Percentiles rank a stretch among this genome's conserved stretches.
Conservation (phyloP, 495 filamentous ascomycete species). For the Immersiella caudata region DNA sequence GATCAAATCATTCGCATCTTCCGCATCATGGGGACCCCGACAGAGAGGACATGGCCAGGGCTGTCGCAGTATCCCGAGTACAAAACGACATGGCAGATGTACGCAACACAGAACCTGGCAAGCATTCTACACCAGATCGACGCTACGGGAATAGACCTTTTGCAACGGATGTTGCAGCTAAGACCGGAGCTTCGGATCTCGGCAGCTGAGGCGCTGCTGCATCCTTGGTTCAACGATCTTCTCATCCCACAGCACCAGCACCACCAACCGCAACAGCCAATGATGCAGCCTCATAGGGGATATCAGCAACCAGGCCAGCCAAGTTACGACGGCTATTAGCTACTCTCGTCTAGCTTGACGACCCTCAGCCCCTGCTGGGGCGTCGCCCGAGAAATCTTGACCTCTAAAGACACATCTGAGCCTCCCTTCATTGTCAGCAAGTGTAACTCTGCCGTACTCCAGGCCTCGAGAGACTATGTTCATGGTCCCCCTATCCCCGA, state of each 20-base stretch:
- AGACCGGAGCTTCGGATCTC: slow-evolving; percentile 89
- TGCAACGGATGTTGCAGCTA: slow-evolving; percentile 88
- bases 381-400: no score
- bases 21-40: slow-evolving; percentile 94
- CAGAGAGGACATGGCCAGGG: slow-evolving; percentile 88
- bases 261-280: slow-evolving; percentile 33
- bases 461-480: no score
- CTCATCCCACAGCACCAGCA: slow-evolving; percentile 43
- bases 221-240: slow-evolving; percentile 79
- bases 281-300: slow-evolving; percentile 36
- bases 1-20: slow-evolving; percentile 96
- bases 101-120: slow-evolving; percentile 87
- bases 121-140: slow-evolving; percentile 90
- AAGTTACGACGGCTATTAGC: slow-evolving; percentile 38
- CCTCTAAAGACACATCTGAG: no score
- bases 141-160: slow-evolving; percentile 76
- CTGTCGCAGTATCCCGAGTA: slow-evolving; percentile 91
- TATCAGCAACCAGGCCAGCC: slow-evolving; percentile 38
- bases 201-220: slow-evolving; percentile 78
- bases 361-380: no score
- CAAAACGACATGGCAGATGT: slow-evolving; percentile 90
- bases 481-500: no score
- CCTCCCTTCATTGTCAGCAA: no score
- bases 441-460: no score
- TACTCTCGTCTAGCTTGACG: neutral